Conservation (phyloP, 257 asterid genomes). For the Voacanga thouarsii region DNA sequence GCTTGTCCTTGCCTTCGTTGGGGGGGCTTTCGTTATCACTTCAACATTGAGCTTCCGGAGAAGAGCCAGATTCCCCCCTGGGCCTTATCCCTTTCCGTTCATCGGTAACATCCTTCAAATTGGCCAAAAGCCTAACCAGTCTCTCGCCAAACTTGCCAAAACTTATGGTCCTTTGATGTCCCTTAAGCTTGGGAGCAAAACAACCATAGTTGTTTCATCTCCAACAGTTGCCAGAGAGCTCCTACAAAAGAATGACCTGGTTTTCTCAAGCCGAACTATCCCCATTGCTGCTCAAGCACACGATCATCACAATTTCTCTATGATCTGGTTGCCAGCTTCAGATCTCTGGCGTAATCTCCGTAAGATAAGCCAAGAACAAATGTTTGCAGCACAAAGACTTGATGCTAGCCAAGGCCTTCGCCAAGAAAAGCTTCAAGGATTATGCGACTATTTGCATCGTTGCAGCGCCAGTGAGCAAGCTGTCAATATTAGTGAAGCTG, state of each 20-base stretch:
- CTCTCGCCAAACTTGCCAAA: constrained; percentile 31
- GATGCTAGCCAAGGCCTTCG: constrained; percentile 25
- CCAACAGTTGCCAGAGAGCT: constrained; percentile 22
- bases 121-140: constrained; percentile 27
- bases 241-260: constrained; percentile 25
- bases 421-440: constrained; percentile 23
- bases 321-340: constrained; percentile 13
- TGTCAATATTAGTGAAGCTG: constrained; percentile 19
- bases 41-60: not conserved
- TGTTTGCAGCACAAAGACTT: constrained; percentile 12
- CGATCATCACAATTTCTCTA: constrained; percentile 18
- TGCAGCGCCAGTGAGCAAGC: not conserved
- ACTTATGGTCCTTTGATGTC: constrained; percentile 37
- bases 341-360: constrained; percentile 25
- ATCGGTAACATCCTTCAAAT: constrained; percentile 31
- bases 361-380: constrained; percentile 22
- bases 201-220: constrained; percentile 24
- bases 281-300: not conserved
- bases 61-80: constrained; percentile 2
- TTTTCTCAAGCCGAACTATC: constrained; percentile 12
- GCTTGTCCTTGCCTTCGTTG: not conserved
- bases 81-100: constrained; percentile 24
- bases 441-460: constrained; percentile 5
- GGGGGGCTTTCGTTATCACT: not conserved
- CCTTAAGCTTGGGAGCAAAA: constrained; percentile 26